Evolutionary conservation across 345 rosid genomes (phyloP).

Genomic region (Bruguiera gymnorhiza): DNA sequence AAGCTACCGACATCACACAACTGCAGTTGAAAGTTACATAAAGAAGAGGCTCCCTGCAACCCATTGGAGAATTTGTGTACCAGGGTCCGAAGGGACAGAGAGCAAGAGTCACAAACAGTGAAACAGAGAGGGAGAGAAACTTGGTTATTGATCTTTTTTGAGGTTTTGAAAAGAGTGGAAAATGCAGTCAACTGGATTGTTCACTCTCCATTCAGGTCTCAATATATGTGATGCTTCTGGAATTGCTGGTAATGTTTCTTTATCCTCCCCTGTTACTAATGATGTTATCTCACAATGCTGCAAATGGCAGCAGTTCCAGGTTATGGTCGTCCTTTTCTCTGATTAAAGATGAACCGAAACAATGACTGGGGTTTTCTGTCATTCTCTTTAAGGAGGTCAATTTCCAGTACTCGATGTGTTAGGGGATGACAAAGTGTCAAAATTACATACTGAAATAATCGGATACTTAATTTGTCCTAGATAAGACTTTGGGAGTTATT

Average conservation of each 20-base stretch:
- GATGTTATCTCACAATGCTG: background rate
- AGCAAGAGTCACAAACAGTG: too few species aligned
- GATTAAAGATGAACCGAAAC: background rate
- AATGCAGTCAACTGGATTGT: conserved; percentile 24
- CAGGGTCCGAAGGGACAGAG: too few species aligned
- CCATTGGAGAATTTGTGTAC: too few species aligned
- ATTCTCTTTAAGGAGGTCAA: background rate
- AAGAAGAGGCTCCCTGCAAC: too few species aligned
- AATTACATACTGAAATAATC: background rate
- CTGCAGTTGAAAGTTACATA: too few species aligned
- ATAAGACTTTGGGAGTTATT: background rate
- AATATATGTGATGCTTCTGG: conserved; percentile 49
- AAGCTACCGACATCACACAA: too few species aligned
- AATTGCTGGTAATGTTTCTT: conserved; percentile 37
- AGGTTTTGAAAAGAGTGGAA: background rate
- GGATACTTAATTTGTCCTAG: background rate
- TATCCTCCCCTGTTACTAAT: background rate
- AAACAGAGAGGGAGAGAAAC: background rate
- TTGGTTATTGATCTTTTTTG: conserved; percentile 1
- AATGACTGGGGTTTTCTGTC: background rate
- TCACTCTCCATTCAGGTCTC: conserved; percentile 30
- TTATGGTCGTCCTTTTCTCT: background rate
- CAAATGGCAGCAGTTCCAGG: background rate
- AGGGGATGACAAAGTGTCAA: background rate
- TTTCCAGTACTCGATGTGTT: background rate